Evolutionary conservation across 2,329 filamentous ascomycete genomes (phyloP).

Genomic region (Colletotrichum sp.): DNA sequence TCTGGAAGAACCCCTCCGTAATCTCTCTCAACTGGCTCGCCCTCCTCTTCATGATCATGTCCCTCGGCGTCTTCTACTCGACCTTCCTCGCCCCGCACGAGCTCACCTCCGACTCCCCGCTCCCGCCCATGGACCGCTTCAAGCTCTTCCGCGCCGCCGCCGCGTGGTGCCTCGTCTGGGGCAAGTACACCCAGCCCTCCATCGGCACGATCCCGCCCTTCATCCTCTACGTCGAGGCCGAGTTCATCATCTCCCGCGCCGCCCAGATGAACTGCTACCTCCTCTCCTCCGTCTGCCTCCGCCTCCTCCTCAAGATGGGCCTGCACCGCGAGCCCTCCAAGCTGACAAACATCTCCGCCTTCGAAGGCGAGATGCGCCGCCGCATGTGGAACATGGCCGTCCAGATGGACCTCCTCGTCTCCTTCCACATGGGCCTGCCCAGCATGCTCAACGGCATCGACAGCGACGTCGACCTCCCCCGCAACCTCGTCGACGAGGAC

Average conservation of each 20-base stretch:
- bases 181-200: conserved; percentile 56
- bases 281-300: conserved; percentile 53
- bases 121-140: conserved; percentile 49
- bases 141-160: conserved; percentile 53
- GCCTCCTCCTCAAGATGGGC: conserved; percentile 64
- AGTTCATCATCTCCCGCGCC: conserved; percentile 56
- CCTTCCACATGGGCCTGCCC: conserved; percentile 72
- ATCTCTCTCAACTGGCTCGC: conserved; percentile 53
- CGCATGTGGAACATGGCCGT: conserved; percentile 58
- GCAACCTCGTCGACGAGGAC: conserved; percentile 70
- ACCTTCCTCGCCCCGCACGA: conserved; percentile 49
- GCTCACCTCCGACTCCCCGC: conserved; percentile 41
- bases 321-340: conserved; percentile 61
- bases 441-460: conserved; percentile 69
- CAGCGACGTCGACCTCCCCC: conserved; percentile 65
- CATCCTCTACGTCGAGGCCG: conserved; percentile 56
- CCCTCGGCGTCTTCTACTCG: conserved; percentile 49
- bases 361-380: conserved; percentile 59
- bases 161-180: conserved; percentile 55
- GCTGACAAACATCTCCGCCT: conserved; percentile 54
- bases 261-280: conserved; percentile 61
- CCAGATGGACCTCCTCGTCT: conserved; percentile 68
- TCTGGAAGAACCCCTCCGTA: conserved; percentile 48
- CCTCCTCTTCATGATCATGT: conserved; percentile 53
- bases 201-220: conserved; percentile 55